phyloP scores from a whole-genome alignment of 2,329 filamentous ascomycete genomes.

The Aspergillus sp. region DNA sequence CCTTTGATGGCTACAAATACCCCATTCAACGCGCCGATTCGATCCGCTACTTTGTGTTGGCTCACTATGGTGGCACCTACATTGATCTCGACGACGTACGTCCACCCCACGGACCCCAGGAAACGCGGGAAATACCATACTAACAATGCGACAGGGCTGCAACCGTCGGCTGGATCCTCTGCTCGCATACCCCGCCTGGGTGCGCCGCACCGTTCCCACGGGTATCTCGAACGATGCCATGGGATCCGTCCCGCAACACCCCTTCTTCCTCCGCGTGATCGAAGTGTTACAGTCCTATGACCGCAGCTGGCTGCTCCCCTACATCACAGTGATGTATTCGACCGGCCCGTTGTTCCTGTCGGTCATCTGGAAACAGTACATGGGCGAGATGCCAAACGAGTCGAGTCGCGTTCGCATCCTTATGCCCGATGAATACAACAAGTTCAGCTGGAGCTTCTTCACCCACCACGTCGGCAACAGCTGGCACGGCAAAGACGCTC shows the following conservation, averaged over 20 bases:
- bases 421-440: constrained; percentile 69
- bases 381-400: constrained; percentile 43
- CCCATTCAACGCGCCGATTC: constrained; percentile 75
- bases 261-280: constrained; percentile 70
- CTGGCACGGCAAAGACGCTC: constrained; percentile 64
- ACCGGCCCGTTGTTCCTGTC: constrained; percentile 75
- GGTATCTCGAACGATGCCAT: constrained; percentile 81
- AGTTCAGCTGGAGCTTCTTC: constrained; percentile 69
- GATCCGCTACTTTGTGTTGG: constrained; percentile 75
- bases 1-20: constrained; percentile 70
- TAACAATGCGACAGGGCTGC: constrained; percentile 55
- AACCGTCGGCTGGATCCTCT: constrained; percentile 66
- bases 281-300: constrained; percentile 66
- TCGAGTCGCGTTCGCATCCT: constrained; percentile 62
- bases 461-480: constrained; percentile 63
- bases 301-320: constrained; percentile 65
- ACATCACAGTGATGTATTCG: constrained; percentile 77
- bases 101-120: constrained; percentile 3
- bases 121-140: not conserved
- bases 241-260: constrained; percentile 69
- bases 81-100: constrained; percentile 72
- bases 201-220: constrained; percentile 69
- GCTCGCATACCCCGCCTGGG: constrained; percentile 66
- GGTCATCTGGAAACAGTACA: constrained; percentile 73
- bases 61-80: constrained; percentile 76